Conservation (phyloP, 306 rosid genomes). For the Castanopsis chinensis region DNA sequence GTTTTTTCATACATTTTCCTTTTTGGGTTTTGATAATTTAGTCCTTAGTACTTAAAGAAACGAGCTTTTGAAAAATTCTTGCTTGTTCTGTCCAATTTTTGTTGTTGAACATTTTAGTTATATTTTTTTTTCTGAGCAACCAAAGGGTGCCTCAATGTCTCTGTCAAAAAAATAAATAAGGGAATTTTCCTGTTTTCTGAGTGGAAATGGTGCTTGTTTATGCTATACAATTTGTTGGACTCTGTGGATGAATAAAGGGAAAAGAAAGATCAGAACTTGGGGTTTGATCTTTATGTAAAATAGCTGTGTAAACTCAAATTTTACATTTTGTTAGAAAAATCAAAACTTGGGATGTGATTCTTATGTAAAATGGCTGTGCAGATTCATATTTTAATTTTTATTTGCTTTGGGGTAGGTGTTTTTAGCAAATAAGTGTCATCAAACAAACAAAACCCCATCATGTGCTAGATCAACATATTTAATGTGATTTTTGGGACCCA, state of each 20-base stretch:
- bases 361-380: not conserved
- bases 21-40: not conserved
- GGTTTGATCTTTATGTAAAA: not conserved
- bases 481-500: too few relatives aligned
- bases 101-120: not conserved
- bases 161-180: too few relatives aligned
- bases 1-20: too few relatives aligned
- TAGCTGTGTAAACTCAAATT: too few relatives aligned
- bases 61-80: too few relatives aligned
- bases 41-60: too few relatives aligned
- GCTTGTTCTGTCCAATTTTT: too few relatives aligned
- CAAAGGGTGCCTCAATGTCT: not conserved
- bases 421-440: too few relatives aligned
- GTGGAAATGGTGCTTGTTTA: not conserved
- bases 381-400: too few relatives aligned
- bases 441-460: too few relatives aligned
- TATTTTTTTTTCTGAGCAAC: not conserved
- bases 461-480: too few relatives aligned
- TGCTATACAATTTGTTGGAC: not conserved
- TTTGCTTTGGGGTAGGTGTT: too few relatives aligned
- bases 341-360: not conserved
- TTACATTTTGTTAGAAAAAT: not conserved
- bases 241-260: not conserved
- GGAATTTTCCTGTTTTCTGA: not conserved
- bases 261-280: not conserved